Conservation (phyloP, 1,284 basidiomycete genomes). For the Chalciporus piperatoides region DNA sequence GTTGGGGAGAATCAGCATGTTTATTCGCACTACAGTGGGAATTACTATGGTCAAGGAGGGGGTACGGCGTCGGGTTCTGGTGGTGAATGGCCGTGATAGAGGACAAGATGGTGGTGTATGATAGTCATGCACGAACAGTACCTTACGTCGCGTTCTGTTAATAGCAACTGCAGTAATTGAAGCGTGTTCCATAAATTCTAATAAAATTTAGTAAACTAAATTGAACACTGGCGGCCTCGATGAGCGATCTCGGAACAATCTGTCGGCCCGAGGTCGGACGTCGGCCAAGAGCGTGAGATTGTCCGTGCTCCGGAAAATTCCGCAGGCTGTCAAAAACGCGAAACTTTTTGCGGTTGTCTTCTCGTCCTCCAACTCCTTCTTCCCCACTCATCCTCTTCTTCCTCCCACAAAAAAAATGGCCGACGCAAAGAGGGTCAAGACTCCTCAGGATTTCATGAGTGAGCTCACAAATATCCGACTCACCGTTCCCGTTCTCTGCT, state of each 20-base stretch:
- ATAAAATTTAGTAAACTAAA: no score
- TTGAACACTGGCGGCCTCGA: no score
- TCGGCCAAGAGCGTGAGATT: slow-evolving; percentile 39
- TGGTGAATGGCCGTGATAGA: slow-evolving; percentile 27
- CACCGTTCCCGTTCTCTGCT: not conserved
- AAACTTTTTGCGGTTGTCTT: slow-evolving; percentile 33
- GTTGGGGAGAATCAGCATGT: slow-evolving; percentile 21
- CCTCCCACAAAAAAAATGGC: slow-evolving; percentile 61
- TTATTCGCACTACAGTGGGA: slow-evolving; percentile 29
- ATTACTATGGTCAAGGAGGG: slow-evolving; percentile 26
- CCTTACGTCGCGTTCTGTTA: slow-evolving; percentile 10
- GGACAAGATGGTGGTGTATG: slow-evolving; percentile 18
- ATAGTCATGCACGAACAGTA: slow-evolving; percentile 20
- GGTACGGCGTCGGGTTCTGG: slow-evolving; percentile 26
- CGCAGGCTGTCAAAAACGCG: slow-evolving; percentile 37
- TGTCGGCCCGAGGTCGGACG: not conserved
- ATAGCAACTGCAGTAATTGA: slow-evolving; percentile 7
- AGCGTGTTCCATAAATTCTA: not conserved
- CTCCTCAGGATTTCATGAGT: slow-evolving; percentile 78
- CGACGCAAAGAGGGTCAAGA: slow-evolving; percentile 72
- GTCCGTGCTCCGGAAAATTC: slow-evolving; percentile 37
- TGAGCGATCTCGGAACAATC: no score
- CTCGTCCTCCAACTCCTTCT: slow-evolving; percentile 39
- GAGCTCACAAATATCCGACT: slow-evolving; percentile 32
- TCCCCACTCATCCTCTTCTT: slow-evolving; percentile 48